Base-by-base conservation (phyloP, 768 basidiomycete genomes). In the Dacryopinax primogenitus region DNA sequence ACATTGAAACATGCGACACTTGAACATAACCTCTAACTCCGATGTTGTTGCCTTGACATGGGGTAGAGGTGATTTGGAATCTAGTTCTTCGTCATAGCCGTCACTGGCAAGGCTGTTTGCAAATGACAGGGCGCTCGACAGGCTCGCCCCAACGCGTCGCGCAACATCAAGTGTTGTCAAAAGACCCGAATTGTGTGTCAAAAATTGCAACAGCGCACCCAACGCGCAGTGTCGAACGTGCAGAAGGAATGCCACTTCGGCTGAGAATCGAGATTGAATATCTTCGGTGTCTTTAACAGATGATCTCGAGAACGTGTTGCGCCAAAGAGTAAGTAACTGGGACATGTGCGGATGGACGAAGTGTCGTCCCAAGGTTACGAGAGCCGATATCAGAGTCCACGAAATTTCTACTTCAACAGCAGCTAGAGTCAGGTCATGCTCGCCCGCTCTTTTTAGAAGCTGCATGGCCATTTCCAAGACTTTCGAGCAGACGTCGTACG, bases 291-390 rank as follows among this genome's bases (percentile, higher is more conserved):
- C 95, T 74, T 96, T 96, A 70, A 82, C 87, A 0, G 91, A 93
- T 0, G 92, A 87, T 74, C 98, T 99, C 1, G 96, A 93, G 0
- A 99, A 80, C 1, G 95, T 93, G 70, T 99, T 99, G 33, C 96
- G 81, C 96, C 96, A 99, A 1, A 99, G 82, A 0, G 98, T 92
- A 39, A 98, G 82, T 18, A 98, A 79, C 70, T 97, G 95, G 0
- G 94, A 89, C 1, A 98, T 82, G 73, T 99, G 93, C 0, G 92
- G 84, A 18, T 91, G 86, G 63, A 97, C 92, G 69, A 98, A 96
- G 70, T 92, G 89, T 1, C 90, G 91, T 0, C 94, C 95, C 6
- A 96, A 84, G 1, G 87, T 82, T 90, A 97, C 92, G 32, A 98
- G 76, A 0, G 92, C 86, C 0, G 89, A 86, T 64, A 99, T 90